Base-by-base conservation (phyloP, 2,329 filamentous ascomycete species). In the Fusarium mundagurra region DNA sequence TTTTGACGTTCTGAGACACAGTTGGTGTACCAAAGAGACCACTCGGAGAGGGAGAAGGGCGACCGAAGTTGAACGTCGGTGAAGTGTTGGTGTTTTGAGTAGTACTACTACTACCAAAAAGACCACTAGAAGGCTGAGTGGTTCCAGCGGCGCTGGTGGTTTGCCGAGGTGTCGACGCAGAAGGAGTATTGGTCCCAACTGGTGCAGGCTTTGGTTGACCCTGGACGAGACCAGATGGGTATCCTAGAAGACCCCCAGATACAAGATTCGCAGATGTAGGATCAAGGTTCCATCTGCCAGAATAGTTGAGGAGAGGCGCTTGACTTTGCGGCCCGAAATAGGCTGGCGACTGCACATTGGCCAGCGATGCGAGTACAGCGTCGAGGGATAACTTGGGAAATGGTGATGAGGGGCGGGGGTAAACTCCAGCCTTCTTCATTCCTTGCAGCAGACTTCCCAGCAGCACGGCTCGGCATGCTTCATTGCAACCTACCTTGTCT, bases 341-440 rank as follows among this genome's bases (percentile, higher is more conserved):
- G 7, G 29, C 60, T 4, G 62, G 36, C 2, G 44, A 61, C 20
- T 50, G 31, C 2, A 24, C 4, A 0, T 6, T 29, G 0, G 36
- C 17, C 1, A 64, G 13, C 0, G 36, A 36, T 2, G n/a, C 18
- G 8, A 62, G 36, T 1, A 64, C 4, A 2, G 2, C 6, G 1
- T 41, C 61, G 1, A 51, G n/a, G 4, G 44, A 48, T 12, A 50
- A 4, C 11, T 24, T 34, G 0, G 31, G 20, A 8, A 24, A 50
- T 10, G 22, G 43, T 1, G 31, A 8, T 1, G 20, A 2, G 1
- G 24, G 55, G 9, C 3, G 16, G 2, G 61, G 44, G 3, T 64
- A 62, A 0, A 64, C 0, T 0, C 31, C 22, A 0, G 5, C 9
- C 6, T 4, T 9, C 2, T 61, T 44, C 55, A 38, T 50, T 0